Evolutionary conservation across 75 land plant genomes (phyloP).

Genomic region (Azolla pinnata): DNA sequence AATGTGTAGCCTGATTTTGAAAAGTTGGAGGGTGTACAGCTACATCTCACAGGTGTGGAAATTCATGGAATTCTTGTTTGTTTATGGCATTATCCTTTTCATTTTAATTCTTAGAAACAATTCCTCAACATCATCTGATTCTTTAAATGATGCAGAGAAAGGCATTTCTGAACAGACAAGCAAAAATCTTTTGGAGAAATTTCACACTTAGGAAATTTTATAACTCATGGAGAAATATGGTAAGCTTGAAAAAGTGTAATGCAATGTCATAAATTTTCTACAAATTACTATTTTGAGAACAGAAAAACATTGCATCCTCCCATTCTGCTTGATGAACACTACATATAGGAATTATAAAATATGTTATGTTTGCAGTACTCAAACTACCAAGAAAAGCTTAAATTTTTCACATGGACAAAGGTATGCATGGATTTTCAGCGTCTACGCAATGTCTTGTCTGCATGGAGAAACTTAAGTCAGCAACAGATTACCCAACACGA

Average conservation of each 20-base stretch:
- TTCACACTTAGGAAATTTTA: not conserved
- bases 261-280: not conserved
- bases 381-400: not conserved
- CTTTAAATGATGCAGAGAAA: not conserved
- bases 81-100: too few relatives aligned
- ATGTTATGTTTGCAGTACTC: not conserved
- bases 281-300: not conserved
- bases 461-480: conserved; percentile 6
- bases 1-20: not conserved
- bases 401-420: conserved; percentile 1
- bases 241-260: not conserved
- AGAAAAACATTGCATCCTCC: too few relatives aligned
- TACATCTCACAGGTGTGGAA: not conserved
- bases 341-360: too few relatives aligned
- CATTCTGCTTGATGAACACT: too few relatives aligned
- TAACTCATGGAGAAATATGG: conserved; percentile 1
- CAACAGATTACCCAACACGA: not conserved
- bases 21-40: not conserved
- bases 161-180: not conserved
- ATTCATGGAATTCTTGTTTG: not conserved
- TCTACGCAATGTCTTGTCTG: conserved; percentile 1
- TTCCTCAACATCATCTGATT: too few relatives aligned
- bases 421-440: conserved; percentile 7
- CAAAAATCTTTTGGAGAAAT: not conserved
- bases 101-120: too few relatives aligned